Evolutionary conservation across 306 rosid species (phyloP).

Genomic region (Vigna mungo): DNA sequence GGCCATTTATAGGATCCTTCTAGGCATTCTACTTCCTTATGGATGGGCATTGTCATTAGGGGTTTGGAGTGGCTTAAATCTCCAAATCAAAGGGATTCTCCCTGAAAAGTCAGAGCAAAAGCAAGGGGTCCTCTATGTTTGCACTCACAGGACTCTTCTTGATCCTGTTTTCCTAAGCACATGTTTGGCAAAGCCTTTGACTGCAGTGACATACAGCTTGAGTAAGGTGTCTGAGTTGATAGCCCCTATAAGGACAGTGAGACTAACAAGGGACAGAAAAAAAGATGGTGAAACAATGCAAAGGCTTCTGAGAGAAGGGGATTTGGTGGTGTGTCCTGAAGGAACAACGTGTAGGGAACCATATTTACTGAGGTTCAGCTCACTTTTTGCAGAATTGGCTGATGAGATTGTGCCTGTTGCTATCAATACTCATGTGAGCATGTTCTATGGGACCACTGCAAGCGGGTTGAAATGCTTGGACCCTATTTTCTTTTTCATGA

Average conservation of each 20-base stretch:
- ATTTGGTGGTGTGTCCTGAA: constrained; percentile 95
- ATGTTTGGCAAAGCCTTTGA: constrained; percentile 61
- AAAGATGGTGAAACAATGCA: constrained; percentile 77
- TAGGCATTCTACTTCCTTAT: constrained; percentile 72
- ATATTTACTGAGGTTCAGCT: constrained; percentile 82
- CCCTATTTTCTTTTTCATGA: constrained; percentile 86
- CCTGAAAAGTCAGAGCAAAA: constrained; percentile 32
- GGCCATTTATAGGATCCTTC: constrained; percentile 68
- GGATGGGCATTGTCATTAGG: constrained; percentile 50
- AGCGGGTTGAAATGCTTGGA: constrained; percentile 90
- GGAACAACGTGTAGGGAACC: constrained; percentile 99
- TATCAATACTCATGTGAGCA: constrained; percentile 62
- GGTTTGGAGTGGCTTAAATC: constrained; percentile 54
- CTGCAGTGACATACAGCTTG: constrained; percentile 79
- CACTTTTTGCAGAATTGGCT: constrained; percentile 84
- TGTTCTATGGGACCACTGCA: constrained; percentile 98
- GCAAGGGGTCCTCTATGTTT: constrained; percentile 76
- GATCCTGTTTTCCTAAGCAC: constrained; percentile 82
- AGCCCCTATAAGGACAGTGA: constrained; percentile 42
- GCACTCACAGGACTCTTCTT: constrained; percentile 75
- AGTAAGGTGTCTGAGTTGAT: constrained; percentile 45
- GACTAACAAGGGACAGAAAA: constrained; percentile 65
- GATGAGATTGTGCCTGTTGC: constrained; percentile 94
- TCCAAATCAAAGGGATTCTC: constrained; percentile 46
- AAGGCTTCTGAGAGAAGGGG: constrained; percentile 65